phyloP scores from a whole-genome alignment of 1,284 basidiomycete species.

The Ganoderma lucidum region DNA sequence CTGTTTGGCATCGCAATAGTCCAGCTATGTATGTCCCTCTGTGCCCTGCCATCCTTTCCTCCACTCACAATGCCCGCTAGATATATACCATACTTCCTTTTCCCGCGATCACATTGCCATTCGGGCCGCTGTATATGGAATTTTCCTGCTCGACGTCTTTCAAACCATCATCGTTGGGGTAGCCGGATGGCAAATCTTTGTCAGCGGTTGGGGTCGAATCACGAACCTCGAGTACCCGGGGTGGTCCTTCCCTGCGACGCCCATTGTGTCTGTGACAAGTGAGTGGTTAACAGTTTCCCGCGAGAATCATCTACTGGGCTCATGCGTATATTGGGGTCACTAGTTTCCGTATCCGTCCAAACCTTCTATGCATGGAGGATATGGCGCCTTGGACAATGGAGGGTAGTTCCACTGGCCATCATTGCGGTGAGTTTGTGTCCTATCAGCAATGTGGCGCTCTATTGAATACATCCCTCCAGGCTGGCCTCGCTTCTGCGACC shows the following conservation, averaged over 20 bases:
- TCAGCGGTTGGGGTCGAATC: not conserved
- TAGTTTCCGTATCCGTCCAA: not conserved
- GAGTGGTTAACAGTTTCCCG: not conserved
- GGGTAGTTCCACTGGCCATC: not conserved
- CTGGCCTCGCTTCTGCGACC: not conserved
- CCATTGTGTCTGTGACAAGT: not conserved
- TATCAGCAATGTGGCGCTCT: not conserved
- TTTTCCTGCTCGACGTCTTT: not conserved
- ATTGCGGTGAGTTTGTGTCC: not conserved
- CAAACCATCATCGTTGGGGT: not conserved
- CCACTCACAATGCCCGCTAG: not conserved
- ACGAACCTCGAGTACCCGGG: not conserved
- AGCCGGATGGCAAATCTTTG: not conserved
- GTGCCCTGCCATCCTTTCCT: not conserved
- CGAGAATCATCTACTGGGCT: not conserved
- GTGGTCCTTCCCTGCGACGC: not conserved
- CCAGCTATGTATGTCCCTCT: not conserved
- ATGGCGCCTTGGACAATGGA: not conserved
- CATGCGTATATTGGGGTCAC: not conserved
- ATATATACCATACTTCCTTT: not conserved
- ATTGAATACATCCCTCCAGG: not conserved
- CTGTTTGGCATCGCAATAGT: not conserved
- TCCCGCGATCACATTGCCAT: not conserved
- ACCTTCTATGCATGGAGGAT: not conserved
- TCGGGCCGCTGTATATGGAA: not conserved